Conservation (phyloP, 2,329 filamentous ascomycete species). For the Akanthomyces lecanii region DNA sequence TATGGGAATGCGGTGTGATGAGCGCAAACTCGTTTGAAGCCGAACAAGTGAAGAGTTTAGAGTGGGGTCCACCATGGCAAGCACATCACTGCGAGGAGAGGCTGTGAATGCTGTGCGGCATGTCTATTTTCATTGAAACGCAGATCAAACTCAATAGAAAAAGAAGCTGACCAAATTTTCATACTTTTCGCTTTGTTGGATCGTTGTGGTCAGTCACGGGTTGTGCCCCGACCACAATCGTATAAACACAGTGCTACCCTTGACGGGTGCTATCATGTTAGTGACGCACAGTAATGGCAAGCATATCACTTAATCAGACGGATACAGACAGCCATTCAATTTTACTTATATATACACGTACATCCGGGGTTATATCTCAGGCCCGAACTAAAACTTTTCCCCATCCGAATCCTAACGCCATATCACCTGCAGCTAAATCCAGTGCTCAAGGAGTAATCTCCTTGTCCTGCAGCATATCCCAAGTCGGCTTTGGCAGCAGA, state of each 20-base stretch:
- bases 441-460: slow-evolving; percentile 1
- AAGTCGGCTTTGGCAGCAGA: slow-evolving; percentile 13
- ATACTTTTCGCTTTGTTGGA: neutral
- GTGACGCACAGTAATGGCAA: neutral
- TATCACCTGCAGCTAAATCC: neutral
- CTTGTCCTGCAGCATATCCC: slow-evolving; percentile 12
- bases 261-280: neutral
- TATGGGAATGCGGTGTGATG: neutral
- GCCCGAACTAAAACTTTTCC: neutral
- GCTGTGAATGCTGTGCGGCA: no score
- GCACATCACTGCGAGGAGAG: no score
- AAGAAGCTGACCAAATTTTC: no score
- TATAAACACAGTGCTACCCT: neutral
- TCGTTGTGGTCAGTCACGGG: neutral
- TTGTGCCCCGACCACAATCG: neutral
- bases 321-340: neutral
- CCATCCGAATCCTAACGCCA: neutral
- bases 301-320: neutral
- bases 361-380: no score
- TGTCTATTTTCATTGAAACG: no score
- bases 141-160: no score
- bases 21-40: neutral
- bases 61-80: neutral
- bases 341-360: neutral
- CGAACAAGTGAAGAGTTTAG: neutral